Evolutionary conservation across 1,284 basidiomycete species (phyloP).

Genomic region (Xerocomus nothofagi): DNA sequence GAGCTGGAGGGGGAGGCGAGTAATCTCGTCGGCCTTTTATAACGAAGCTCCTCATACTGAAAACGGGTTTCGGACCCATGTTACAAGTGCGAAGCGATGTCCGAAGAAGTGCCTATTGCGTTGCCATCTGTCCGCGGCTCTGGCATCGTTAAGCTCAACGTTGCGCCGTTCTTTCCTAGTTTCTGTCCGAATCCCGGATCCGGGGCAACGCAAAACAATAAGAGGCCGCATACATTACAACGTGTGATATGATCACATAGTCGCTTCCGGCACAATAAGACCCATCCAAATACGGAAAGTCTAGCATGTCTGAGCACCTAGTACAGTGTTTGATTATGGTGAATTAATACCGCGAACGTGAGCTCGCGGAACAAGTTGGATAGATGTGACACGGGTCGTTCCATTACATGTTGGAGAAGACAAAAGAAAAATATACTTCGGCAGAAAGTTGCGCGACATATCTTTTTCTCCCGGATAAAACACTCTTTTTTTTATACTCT

Average conservation of each 20-base stretch:
- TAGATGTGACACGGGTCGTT: neutral
- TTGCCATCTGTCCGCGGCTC: neutral
- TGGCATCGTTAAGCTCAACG: neutral
- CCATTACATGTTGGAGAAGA: neutral
- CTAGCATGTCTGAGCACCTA: slow-evolving; percentile 13
- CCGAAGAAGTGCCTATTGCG: neutral
- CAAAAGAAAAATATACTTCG: slow-evolving; percentile 13
- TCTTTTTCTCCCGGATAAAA: neutral
- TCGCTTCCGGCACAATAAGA: slow-evolving; percentile 20
- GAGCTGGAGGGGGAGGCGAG: slow-evolving; percentile 4
- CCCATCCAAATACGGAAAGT: slow-evolving; percentile 21
- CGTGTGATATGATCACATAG: slow-evolving; percentile 9
- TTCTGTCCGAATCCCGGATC: slow-evolving; percentile 1
- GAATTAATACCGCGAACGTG: no score
- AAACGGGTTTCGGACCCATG: neutral
- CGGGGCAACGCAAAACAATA: slow-evolving; percentile 22
- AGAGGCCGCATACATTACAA: neutral
- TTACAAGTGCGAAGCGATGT: neutral
- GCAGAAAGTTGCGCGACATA: neutral
- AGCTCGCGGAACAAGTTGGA: slow-evolving; percentile 2
- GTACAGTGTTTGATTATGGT: no score
- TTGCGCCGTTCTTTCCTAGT: neutral
- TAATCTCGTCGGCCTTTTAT: slow-evolving; percentile 18
- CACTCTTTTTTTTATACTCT: neutral
- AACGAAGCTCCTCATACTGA: slow-evolving; percentile 3